Base-by-base conservation (phyloP, 768 basidiomycete genomes). In the Russula lepida region DNA sequence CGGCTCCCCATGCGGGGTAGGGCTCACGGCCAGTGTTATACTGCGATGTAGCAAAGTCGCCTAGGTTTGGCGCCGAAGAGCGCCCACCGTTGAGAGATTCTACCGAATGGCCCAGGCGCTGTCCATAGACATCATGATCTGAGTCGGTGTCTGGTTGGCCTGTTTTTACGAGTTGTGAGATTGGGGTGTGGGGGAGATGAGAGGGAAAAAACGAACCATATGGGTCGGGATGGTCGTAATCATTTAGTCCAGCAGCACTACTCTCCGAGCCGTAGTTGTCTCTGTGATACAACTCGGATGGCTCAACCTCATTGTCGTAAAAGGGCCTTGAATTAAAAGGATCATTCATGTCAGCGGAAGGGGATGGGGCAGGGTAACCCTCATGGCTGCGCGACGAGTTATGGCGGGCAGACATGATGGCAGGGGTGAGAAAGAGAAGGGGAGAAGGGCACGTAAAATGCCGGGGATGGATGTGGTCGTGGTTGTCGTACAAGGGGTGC, bases 1-100 rank as follows among this genome's bases (percentile, higher is more conserved):
- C 97, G 43, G 84, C 74, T 11, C 84, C 85, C 97, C 97, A 99
- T 1, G 95, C 93, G 0, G 95, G 90, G 70, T 98, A 98, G 41
- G 92, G 84, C 68, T 98, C 94, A 50, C 85, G 82, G 6, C 71
- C 81, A 56, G 83, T 83, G 32, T 77, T 74, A 28, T 56, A 66
- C 19, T 62, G 64, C 3, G 80, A 73, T 13, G 78, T 77, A 39
- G 74, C 74, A 62, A 84, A 83, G 57, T 92, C 89, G 63, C 79
- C 76, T 67, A 84, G 88, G 0, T 87, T 84, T 0, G 89, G 85
- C 30, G 87, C 88, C 23, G 85, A 85, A 11, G 86, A 80, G 37
- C 90, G 86, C 44, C 82, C 81, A 17, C 81, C 80, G 8, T 83
- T 84, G 39, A 92, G 71, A 0, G 88, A 91, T 71, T 92, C 90